A percentile compares a stretch with the other conserved stretches of the same genome.
phyloP scores from a whole-genome alignment of 495 filamentous ascomycete species.

The Tetracladium marchalianum region DNA sequence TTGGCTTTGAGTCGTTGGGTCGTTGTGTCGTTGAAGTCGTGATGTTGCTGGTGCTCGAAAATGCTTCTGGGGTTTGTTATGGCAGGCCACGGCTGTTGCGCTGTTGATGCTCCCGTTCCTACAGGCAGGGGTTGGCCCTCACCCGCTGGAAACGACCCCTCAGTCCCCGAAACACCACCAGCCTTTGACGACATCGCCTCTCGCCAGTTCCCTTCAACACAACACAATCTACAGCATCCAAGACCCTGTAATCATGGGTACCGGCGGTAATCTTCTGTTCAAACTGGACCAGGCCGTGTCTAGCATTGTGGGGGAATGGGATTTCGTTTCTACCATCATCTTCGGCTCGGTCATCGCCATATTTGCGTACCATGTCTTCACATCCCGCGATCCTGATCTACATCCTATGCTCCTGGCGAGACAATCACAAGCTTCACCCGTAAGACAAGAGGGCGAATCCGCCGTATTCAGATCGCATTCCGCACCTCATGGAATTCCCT shows the following conservation, averaged over 20 bases:
- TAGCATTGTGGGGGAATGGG: slow-evolving; percentile 67
- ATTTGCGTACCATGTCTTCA: slow-evolving; percentile 48
- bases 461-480: slow-evolving; percentile 71
- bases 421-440: slow-evolving; percentile 64
- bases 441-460: slow-evolving; percentile 77
- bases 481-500: slow-evolving; percentile 74
- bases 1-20: too few relatives aligned
- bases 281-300: slow-evolving; percentile 60
- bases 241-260: slow-evolving; percentile 34
- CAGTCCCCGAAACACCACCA: background rate
- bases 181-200: background rate
- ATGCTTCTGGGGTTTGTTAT: background rate
- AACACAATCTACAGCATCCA: background rate
- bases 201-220: background rate
- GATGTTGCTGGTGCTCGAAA: too few relatives aligned
- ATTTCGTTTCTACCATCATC: slow-evolving; percentile 58
- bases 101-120: background rate
- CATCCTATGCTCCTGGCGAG: slow-evolving; percentile 85
- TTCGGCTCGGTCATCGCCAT: slow-evolving; percentile 50
- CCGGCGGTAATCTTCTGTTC: slow-evolving; percentile 36
- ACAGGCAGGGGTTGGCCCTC: slow-evolving; percentile 1
- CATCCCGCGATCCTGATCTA: slow-evolving; percentile 63
- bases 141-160: too few relatives aligned
- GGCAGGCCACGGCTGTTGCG: background rate
- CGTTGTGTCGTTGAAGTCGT: too few relatives aligned